Percentiles rank a stretch among this genome's conserved stretches.
Conservation (phyloP, 148 eudicot genomes). For the Agrostemma githago region DNA sequence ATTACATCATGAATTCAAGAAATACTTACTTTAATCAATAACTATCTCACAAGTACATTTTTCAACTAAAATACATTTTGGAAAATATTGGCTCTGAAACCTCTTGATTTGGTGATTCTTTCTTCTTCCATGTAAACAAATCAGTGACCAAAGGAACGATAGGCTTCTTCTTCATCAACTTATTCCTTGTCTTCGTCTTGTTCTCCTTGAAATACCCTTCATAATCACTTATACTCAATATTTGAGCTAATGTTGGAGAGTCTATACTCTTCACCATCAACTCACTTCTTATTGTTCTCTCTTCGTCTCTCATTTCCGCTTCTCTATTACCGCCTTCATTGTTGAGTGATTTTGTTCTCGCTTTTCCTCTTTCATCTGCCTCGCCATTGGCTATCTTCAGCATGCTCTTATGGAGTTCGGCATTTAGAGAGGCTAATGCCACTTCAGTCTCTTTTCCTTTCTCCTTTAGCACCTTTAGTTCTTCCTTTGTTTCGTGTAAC, state of each 20-base stretch:
- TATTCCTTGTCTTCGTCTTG: conserved; percentile 30
- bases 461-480: conserved; percentile 61
- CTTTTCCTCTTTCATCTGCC: conserved; percentile 44
- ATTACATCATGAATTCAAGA: too few species aligned
- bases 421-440: conserved; percentile 66
- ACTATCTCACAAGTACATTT: not conserved
- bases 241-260: conserved; percentile 47
- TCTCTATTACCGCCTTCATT: conserved; percentile 6
- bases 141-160: conserved; percentile 60
- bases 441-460: conserved; percentile 68
- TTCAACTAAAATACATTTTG: conserved; percentile 11
- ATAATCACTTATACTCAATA: conserved; percentile 43
- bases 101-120: conserved; percentile 10
- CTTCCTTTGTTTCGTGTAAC: conserved; percentile 66
- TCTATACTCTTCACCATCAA: conserved; percentile 25
- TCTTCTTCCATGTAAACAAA: conserved; percentile 49
- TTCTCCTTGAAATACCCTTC: conserved; percentile 24
- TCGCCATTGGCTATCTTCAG: conserved; percentile 63
- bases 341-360: conserved; percentile 19
- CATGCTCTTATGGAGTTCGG: conserved; percentile 78
- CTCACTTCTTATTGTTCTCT: conserved; percentile 22
- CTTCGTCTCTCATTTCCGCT: conserved; percentile 7
- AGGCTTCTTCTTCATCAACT: conserved; percentile 62
- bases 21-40: too few species aligned
- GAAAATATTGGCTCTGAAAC: not conserved